Evolutionary conservation across 352 stramenopile genomes (phyloP), one percentile per base, ranked within the genome.

Genomic region (Blastocystis sp.): DNA sequence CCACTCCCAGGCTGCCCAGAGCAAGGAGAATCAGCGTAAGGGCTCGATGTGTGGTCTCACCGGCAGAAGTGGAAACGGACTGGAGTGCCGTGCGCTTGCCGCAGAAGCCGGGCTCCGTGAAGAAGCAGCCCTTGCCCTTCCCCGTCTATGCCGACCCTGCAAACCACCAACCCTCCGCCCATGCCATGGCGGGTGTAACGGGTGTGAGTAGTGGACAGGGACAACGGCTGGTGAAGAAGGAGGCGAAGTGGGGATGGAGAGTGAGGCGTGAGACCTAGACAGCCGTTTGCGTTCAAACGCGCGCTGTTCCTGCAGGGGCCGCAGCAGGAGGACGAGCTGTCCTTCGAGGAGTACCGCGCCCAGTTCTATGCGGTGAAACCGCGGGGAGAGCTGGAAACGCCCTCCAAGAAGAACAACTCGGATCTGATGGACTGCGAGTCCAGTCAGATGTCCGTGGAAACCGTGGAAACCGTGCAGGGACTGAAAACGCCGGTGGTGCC

Each of bases 81-180:
- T 81, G 71, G 71, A 81, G 52, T 64, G 71, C n/a, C 19, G 71
- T 81, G n/a, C 71, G 71, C n/a, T 59, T 81, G 34, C 2, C 40
- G 7, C 71, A 81, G 28, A n/a, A 64, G n/a, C 41, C 71, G 14
- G 48, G 48, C 9, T 62, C 71, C 21, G 48, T 81, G 48, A 81
- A 81, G n/a, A 81, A 81, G 56, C 48, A 43, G 28, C 11, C 71
- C 10, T 9, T 59, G 28, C 71, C 71, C 19, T 81, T 81, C 66
- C 48, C 52, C 4, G 71, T 81, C 21, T 81, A 81, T 81, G 43
- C 43, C 11, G 71, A 81, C 38, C 48, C 43, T 38, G 43, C 28
- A 3, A 64, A 67, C 28, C 2, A 59, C 14, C 0, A 10, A 45
- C 43, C 28, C 10, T 34, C 9, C 1, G 19, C 52, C 52, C 9